Base-by-base conservation (phyloP, 371 early-diverging fungal species). In the Entomophthora muscae region DNA sequence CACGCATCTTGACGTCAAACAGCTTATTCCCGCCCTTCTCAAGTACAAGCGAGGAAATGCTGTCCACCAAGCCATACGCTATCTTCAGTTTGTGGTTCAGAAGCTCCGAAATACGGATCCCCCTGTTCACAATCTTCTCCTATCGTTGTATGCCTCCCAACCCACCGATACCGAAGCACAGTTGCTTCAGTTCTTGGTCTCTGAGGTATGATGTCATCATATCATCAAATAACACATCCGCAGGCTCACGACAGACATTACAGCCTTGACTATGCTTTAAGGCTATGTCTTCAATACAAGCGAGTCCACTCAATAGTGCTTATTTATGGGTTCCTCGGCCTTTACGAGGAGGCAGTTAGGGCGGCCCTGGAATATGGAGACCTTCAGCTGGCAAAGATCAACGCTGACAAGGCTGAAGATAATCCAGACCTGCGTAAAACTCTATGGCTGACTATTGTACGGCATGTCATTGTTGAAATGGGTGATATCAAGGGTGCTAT, bases 391-490 rank as follows among this genome's bases (percentile, higher is more conserved):
- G 95, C 97, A 5, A 76, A 83, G 53, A 88, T 85, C 52, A 85
- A 90, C 67, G 95, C 95, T 0, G 89, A 93, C 67, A 89, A 91
- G 67, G 90, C 90, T 0, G 84, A 86, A n/a, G 88, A 88, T 52
- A 84, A 88, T 56, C 83, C 84, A 32, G 78, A 76, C 53, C 71
- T 91, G 32, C 83, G 93, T 53, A 90, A 90, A 71, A 78, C 80
- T 65, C 74, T 96, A 17, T 97, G 97, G 95, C 73, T 95, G 30
- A 83, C 76, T 68, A 94, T 97, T 63, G 97, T 91, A 0, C 83
- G 83, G 32, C 83, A 95, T 67, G 89, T 93, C 0, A n/a, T n/a
- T n/a, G 83, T 86, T 59, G 81, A 83, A 26, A 78, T 79, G 65
- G 79, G 84, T 64, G 88, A 93, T 63, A 88, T 93, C 51, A 86